Conservation (phyloP, 371 early-diverging fungal genomes). For the Actinomortierella wolfii region DNA sequence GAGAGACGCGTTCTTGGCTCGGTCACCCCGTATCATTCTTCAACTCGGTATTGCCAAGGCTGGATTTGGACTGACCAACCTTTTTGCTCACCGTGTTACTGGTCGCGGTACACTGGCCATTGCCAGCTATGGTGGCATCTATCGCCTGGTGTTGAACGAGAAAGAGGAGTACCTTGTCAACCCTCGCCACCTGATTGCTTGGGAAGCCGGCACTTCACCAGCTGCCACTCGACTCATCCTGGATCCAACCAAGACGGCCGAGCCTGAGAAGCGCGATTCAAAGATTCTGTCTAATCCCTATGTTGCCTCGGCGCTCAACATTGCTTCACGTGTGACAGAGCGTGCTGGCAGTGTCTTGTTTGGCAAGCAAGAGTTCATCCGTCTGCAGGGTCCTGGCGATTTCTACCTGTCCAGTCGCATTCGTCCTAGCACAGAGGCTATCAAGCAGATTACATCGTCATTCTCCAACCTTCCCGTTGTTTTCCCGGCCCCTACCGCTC, state of each 20-base stretch:
- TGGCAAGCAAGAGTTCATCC: slow-evolving; percentile 63
- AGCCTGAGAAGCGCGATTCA: slow-evolving; percentile 29
- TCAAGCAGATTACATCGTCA: slow-evolving; percentile 42
- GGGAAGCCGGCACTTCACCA: slow-evolving; percentile 55
- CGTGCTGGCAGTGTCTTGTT: slow-evolving; percentile 40
- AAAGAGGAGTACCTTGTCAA: slow-evolving; percentile 77
- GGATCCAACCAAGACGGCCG: slow-evolving; percentile 15
- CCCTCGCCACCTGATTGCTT: slow-evolving; percentile 55
- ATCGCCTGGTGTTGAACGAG: slow-evolving; percentile 68
- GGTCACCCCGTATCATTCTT: slow-evolving; percentile 65
- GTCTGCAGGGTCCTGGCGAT: slow-evolving; percentile 71
- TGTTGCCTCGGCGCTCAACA: slow-evolving; percentile 32
- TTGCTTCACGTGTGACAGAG: slow-evolving; percentile 32
- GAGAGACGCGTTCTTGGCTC: slow-evolving; percentile 71
- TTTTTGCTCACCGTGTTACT: slow-evolving; percentile 65
- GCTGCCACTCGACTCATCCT: slow-evolving; percentile 18
- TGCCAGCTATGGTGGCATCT: slow-evolving; percentile 73
- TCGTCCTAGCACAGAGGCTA: slow-evolving; percentile 52
- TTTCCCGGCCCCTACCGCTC: slow-evolving; percentile 46
- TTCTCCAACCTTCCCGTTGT: slow-evolving; percentile 35
- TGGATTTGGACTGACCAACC: slow-evolving; percentile 64
- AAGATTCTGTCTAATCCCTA: slow-evolving; percentile 42
- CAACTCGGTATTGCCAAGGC: slow-evolving; percentile 54
- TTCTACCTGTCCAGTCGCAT: slow-evolving; percentile 69
- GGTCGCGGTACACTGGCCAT: slow-evolving; percentile 77